Evolutionary conservation across 352 stramenopile species (phyloP), one percentile per base, ranked within the genome.

Genomic region (Pythium chondricola): DNA sequence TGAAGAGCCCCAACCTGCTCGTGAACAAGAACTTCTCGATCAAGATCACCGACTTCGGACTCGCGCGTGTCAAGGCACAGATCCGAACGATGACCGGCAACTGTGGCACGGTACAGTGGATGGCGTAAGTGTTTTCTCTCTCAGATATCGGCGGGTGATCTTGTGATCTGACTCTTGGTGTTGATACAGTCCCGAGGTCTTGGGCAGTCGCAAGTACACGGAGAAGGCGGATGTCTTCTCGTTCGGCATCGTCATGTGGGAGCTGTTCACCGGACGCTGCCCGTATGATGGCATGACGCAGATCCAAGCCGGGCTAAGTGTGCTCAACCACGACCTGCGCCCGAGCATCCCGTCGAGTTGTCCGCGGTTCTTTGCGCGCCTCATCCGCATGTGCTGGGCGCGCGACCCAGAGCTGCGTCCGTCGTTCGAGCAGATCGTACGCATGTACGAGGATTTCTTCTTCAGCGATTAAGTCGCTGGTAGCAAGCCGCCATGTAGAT

Each of bases 191-290:
- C 83, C 81, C 0, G 78, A 95, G 39, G 87, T 96, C 33, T 67
- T 97, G 26, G 85, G 87, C 43, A 94, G 88, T 53, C 68, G 85
- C 47, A 90, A 93, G 56, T 97, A 97, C 71, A 96, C 87, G 17
- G 88, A 97, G 54, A 96, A 97, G 56, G 88, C 87, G 3, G 88
- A 97, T 53, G 88, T 97, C 41, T 97, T 93, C 54, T 95, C 83
- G 36, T 96, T 97, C 58, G 88, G 73, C 30, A 96, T 97, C 36
- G 92, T 97, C 20, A 71, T 97, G 46, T 97, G 89, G 89, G 88
- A 97, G 56, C 95, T 96, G 40, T 95, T 94, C 61, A 88, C 85
- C 25, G 68, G 81, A n/a, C 63, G 70, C 29, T 94, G 89, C 44
- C 90, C 90, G 26, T 96, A 96, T 54, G 82, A 94, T 38, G 83